Conservation (phyloP, 2,329 filamentous ascomycete species). For the Lizonia empirigonia region DNA sequence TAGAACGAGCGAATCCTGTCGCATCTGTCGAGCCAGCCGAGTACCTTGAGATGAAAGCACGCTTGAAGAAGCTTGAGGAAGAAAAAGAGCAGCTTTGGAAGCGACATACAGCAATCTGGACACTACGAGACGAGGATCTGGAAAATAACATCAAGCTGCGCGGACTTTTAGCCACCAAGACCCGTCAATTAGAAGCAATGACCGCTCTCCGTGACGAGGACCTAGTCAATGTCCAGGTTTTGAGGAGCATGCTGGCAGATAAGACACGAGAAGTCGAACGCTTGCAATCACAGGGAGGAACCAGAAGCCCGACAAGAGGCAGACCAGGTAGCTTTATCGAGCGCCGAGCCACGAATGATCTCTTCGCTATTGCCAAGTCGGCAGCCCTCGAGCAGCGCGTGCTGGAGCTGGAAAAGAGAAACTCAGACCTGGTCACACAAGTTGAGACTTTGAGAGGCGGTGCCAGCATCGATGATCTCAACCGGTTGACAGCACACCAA, state of each 20-base stretch:
- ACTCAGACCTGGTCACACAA: conserved; percentile 44
- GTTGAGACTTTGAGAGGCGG: conserved; percentile 37
- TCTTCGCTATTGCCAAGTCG: conserved; percentile 51
- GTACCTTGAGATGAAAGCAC: conserved; percentile 38
- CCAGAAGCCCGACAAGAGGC: conserved; percentile 33
- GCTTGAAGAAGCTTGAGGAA: conserved; percentile 43
- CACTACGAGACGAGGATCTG: conserved; percentile 51
- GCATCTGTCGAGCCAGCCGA: conserved; percentile 47
- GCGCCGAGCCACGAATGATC: conserved; percentile 44
- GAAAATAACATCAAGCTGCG: conserved; percentile 53
- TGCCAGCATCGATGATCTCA: conserved; percentile 40
- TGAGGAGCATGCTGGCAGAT: conserved; percentile 50
- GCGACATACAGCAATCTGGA: conserved; percentile 50
- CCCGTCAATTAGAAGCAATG: conserved; percentile 48
- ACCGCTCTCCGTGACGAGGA: conserved; percentile 51
- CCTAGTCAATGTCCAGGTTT: conserved; percentile 47
- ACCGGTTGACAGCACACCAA: conserved; percentile 43
- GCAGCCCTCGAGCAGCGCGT: conserved; percentile 52
- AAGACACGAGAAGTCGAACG: conserved; percentile 47
- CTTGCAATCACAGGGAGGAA: conserved; percentile 28
- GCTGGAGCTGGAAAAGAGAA: conserved; percentile 51
- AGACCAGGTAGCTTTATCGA: conserved; percentile 43
- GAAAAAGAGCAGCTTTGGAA: conserved; percentile 47
- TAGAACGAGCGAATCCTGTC: conserved; percentile 43
- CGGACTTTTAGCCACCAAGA: conserved; percentile 47